A percentile compares a stretch with the other conserved stretches of the same genome.
Conservation (phyloP, 2,329 filamentous ascomycete genomes). For the Zymoseptoria crescenta region DNA sequence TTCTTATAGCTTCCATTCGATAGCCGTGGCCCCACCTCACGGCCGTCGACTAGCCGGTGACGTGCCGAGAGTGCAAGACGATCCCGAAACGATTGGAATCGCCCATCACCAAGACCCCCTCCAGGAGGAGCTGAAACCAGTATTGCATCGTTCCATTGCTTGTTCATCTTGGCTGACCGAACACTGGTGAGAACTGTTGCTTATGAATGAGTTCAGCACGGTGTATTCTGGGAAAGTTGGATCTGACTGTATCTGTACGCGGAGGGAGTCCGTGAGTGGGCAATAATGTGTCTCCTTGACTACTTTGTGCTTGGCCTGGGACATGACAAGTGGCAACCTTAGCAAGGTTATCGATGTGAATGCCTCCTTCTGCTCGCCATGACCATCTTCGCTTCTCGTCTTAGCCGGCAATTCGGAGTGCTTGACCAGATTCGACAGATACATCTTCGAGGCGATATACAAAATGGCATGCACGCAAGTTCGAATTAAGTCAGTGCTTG, state of each 20-base stretch:
- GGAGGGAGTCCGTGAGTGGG: too few relatives aligned
- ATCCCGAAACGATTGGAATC: not conserved
- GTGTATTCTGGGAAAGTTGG: not conserved
- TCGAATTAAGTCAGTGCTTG: too few relatives aligned
- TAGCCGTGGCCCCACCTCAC: not conserved
- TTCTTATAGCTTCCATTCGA: not conserved
- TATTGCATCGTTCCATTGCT: too few relatives aligned
- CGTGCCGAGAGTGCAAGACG: not conserved
- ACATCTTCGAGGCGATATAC: too few relatives aligned
- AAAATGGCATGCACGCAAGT: not conserved
- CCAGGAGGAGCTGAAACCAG: not conserved
- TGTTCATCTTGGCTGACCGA: not conserved
- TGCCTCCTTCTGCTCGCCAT: not conserved
- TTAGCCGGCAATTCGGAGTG: not conserved
- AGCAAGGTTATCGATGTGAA: not conserved
- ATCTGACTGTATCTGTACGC: too few relatives aligned
- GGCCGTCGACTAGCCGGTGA: not conserved
- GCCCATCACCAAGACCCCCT: not conserved
- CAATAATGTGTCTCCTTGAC: too few relatives aligned
- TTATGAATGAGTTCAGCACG: not conserved
- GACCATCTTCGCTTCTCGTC: not conserved
- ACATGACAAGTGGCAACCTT: not conserved
- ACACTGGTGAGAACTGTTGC: not conserved
- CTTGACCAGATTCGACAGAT: not conserved
- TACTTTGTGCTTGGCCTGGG: too few relatives aligned